Evolutionary conservation across 768 basidiomycete genomes (phyloP), one percentile per base, ranked within the genome.

Genomic region (Guyanaporus albipodus): DNA sequence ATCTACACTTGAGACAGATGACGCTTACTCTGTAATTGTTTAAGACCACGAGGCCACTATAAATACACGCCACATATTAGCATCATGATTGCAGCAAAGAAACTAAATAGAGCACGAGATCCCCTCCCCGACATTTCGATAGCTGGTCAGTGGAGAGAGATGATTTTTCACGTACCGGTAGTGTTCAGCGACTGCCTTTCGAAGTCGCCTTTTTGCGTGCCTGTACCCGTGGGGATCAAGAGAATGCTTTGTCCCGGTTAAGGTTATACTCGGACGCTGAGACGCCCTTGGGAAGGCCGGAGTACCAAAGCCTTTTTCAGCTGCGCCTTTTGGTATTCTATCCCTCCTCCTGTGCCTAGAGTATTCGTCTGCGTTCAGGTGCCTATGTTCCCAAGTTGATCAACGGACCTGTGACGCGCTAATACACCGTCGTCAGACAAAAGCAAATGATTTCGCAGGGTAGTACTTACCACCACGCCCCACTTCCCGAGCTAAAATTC

Each of bases 171-270:
- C 57, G 29, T 55, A 85, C 85, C 81, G 78, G 66, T 98, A 95
- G 62, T 85, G 85, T 59, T 95, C 91, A 40, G 83, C 56, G 0
- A 88, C 75, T 2, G 95, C 96, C 50, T 80, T 83, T 64, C 88
- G 88, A 36, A 99, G 73, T 59, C 80, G 82, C 63, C 82, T 83
- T 69, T 87, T 91, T n/a, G 94, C 93, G 32, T 80, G 71, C 32
- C 80, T 71, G 66, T 96, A 99, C 45, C 85, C 80, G 36, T 86
- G 87, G 0, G 89, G 91, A 56, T 85, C 79, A 26, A 68, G 73
- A 9, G 55, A 42, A 22, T 46, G 32, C 17, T 27, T 42, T 26
- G 32, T 40, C 29, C 8, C 39, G 34, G 32, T 32, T 8, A 12
- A n/a, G 0, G 35, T 27, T 15, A 17, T 9, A 9, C 18, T 23